These are phyloP conservation scores for Tagetes patula DNA, from an alignment of 129 eudicot genomes.

Conservation along the genomic window DNA sequence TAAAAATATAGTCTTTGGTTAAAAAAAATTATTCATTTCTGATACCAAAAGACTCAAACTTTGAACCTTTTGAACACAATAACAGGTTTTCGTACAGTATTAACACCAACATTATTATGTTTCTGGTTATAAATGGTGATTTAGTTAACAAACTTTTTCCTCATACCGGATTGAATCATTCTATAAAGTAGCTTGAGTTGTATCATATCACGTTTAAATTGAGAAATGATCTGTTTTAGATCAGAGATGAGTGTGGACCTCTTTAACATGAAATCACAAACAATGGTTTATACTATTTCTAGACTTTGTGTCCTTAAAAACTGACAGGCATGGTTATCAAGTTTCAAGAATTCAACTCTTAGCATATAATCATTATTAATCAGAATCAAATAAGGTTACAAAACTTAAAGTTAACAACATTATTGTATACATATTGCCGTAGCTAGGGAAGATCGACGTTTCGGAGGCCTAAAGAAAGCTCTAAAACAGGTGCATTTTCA, in stretches of 20 bases:
- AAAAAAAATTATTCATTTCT: neutral
- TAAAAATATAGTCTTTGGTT: neutral
- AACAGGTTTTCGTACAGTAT: neutral
- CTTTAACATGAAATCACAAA: neutral
- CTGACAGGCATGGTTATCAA: slow-evolving; percentile 5
- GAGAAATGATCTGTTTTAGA: neutral
- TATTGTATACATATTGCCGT: neutral
- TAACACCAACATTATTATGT: neutral
- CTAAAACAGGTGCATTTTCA: too few relatives aligned
- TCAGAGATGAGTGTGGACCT: neutral
- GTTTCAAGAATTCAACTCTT: slow-evolving; percentile 15
- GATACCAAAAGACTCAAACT: neutral
- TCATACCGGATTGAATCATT: slow-evolving; percentile 11
- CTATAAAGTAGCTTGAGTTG: neutral
- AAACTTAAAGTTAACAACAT: neutral
- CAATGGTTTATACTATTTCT: neutral
- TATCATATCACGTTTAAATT: neutral
- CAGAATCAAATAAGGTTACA: neutral
- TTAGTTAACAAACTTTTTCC: too few relatives aligned
- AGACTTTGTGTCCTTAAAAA: neutral
- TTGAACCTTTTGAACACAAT: too few relatives aligned
- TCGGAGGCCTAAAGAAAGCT: too few relatives aligned
- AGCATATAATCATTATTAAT: neutral
- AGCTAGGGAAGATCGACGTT: too few relatives aligned
- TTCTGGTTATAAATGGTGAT: neutral